Evolutionary conservation across 192 early-diverging fungal species (phyloP).

Genomic region (Geranomyces michiganensis): DNA sequence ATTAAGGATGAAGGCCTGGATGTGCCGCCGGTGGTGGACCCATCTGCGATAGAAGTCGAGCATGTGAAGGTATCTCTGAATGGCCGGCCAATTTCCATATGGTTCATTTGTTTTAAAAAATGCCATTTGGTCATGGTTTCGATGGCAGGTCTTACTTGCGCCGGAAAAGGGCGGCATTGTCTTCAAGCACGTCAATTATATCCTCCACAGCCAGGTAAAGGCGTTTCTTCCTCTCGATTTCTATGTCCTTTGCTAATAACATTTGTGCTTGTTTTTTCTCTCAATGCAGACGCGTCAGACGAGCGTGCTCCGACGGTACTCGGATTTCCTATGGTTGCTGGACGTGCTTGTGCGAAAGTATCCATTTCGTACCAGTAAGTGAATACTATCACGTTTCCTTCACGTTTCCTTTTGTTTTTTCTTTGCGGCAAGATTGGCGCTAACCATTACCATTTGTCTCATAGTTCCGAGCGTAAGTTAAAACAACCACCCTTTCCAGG

Average conservation of each 20-base stretch:
- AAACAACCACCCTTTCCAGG: neutral
- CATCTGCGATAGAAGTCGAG: constrained; percentile 1
- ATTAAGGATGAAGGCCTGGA: constrained; percentile 2
- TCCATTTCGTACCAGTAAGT: constrained; percentile 70
- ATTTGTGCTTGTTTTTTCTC: too few relatives aligned
- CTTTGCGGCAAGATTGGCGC: too few relatives aligned
- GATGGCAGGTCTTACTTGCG: constrained; percentile 55
- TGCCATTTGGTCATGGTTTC: too few relatives aligned
- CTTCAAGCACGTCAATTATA: constrained; percentile 89
- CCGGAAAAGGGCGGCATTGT: constrained; percentile 63
- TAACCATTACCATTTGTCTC: neutral
- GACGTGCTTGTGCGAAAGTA: constrained; percentile 78
- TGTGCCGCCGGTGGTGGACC: neutral
- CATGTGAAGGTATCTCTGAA: neutral
- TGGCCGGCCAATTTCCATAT: too few relatives aligned
- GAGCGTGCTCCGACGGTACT: constrained; percentile 80
- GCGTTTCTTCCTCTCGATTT: neutral
- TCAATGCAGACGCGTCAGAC: constrained; percentile 41
- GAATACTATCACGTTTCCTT: neutral
- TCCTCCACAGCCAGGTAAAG: constrained; percentile 74
- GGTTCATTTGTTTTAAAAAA: too few relatives aligned
- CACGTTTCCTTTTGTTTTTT: too few relatives aligned
- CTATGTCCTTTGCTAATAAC: too few relatives aligned
- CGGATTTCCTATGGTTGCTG: constrained; percentile 88
- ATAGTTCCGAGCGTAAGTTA: constrained; percentile 39